phyloP scores from a whole-genome alignment of 2,329 filamentous ascomycete genomes.

The Aotearoamyces nothofagi region DNA sequence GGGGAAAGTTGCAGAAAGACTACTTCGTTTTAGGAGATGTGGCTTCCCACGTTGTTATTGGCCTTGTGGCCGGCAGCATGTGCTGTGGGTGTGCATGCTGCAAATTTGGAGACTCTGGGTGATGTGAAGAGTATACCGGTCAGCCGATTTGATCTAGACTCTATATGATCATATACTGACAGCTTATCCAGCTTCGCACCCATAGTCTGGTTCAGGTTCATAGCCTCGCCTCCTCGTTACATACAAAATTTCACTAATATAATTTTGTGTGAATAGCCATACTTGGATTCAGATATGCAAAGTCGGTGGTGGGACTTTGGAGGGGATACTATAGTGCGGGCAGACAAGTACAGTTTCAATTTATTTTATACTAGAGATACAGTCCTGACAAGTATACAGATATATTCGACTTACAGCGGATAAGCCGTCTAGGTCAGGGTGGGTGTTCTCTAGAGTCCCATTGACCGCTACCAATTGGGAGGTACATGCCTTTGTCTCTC shows the following conservation, averaged over 20 bases:
- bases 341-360: constrained; percentile 43
- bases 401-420: constrained; percentile 90
- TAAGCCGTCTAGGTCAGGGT: constrained; percentile 78
- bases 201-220: constrained; percentile 69
- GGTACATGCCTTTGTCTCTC: constrained; percentile 23
- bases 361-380: background rate
- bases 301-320: constrained; percentile 99
- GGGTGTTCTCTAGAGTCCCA: constrained; percentile 86
- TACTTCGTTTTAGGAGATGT: too few relatives aligned
- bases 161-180: constrained; percentile 8
- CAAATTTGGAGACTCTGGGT: constrained; percentile 20
- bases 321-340: constrained; percentile 75
- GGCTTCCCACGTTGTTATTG: constrained; percentile 14
- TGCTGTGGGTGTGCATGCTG: constrained; percentile 16
- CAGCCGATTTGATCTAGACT: constrained; percentile 17
- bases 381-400: constrained; percentile 36
- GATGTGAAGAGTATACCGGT: constrained; percentile 51
- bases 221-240: constrained; percentile 1
- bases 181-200: constrained; percentile 53
- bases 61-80: constrained; percentile 20
- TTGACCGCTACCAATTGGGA: constrained; percentile 98
- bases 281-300: constrained; percentile 95
- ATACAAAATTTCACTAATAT: background rate
- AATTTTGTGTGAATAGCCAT: constrained; percentile 44
- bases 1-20: too few relatives aligned